A percentile compares a stretch with the other conserved stretches of the same genome.
Evolutionary conservation across 441 rosid species (phyloP).

Genomic region (Corymbia citriodora): DNA sequence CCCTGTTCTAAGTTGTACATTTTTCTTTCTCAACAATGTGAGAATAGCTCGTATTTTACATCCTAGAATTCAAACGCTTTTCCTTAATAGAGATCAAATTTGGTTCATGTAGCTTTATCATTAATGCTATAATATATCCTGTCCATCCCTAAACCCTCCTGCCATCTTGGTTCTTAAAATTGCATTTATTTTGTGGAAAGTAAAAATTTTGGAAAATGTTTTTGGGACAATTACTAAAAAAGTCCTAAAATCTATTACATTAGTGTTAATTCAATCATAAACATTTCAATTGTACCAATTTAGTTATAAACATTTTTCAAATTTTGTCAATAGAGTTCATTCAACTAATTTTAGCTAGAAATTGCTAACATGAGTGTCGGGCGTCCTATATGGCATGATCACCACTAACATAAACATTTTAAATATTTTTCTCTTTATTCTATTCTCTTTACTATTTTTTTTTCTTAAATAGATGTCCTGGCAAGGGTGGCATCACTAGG

Average conservation of each 20-base stretch:
- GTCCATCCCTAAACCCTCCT: neutral
- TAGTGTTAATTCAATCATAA: too few species aligned
- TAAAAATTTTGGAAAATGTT: neutral
- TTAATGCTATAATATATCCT: neutral
- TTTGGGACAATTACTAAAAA: neutral
- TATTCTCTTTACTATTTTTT: too few species aligned
- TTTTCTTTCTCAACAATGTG: too few species aligned
- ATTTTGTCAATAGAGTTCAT: too few species aligned
- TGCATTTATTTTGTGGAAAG: neutral
- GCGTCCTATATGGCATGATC: neutral
- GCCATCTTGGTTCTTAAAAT: neutral
- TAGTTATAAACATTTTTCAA: neutral
- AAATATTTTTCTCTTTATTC: too few species aligned
- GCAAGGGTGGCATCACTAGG: neutral
- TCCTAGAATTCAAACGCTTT: too few species aligned
- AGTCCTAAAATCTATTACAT: too few species aligned
- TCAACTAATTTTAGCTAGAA: neutral
- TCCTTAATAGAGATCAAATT: neutral
- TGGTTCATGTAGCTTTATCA: neutral
- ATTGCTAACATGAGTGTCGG: accelerated
- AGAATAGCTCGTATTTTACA: too few species aligned
- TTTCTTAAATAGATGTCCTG: too few species aligned
- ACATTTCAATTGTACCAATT: neutral
- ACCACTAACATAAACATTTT: accelerated
- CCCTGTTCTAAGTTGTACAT: too few species aligned